Evolutionary conservation across 306 rosid genomes (phyloP).

Genomic region (Glycine latifolia): DNA sequence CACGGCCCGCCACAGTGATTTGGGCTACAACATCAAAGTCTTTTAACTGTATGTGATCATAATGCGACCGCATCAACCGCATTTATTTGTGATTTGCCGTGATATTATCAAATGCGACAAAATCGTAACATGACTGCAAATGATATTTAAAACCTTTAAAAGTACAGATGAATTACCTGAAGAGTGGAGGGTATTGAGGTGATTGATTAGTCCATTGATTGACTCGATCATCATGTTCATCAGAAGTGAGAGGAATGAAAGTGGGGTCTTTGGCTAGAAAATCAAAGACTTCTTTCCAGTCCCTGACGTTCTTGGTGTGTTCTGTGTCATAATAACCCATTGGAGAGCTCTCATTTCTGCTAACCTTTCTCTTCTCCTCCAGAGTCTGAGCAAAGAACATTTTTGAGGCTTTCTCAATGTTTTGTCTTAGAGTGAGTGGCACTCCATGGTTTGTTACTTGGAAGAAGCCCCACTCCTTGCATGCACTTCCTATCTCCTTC

Average conservation of each 20-base stretch:
- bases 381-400: constrained; percentile 62
- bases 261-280: not conserved
- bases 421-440: constrained; percentile 39
- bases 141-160: too few species aligned
- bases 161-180: not conserved
- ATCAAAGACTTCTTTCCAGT: constrained; percentile 76
- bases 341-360: not conserved
- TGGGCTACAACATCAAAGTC: too few species aligned
- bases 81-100: too few species aligned
- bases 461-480: constrained; percentile 60
- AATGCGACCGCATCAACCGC: too few species aligned
- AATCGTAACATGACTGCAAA: too few species aligned
- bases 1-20: too few species aligned
- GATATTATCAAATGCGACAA: too few species aligned
- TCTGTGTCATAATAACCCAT: not conserved
- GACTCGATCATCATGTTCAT: constrained; percentile 2
- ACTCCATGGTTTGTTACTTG: constrained; percentile 66
- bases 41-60: too few species aligned
- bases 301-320: constrained; percentile 12
- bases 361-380: constrained; percentile 61
- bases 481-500: constrained; percentile 40
- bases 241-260: constrained; percentile 31
- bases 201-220: not conserved
- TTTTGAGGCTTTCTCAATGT: constrained; percentile 49
- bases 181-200: not conserved